Base-by-base conservation (phyloP, 1,284 basidiomycete genomes). In the Rhodotorula sp. region DNA sequence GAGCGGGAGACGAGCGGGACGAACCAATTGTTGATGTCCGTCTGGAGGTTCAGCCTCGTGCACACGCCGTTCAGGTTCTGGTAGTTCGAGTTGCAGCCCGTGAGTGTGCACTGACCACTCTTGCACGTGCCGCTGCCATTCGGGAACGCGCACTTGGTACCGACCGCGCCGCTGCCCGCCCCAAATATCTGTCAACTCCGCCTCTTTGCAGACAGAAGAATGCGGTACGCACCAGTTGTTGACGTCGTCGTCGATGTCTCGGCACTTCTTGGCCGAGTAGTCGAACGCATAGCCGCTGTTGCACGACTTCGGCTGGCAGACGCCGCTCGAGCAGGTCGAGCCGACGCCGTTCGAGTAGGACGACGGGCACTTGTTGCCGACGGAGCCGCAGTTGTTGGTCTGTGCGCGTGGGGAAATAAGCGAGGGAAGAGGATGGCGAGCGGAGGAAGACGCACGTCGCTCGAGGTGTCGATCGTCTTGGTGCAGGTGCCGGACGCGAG, bases 1-100 rank as follows among this genome's bases (percentile, higher is more conserved):
- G 53, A 21, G 8, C 7, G 53, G 19, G 15, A 8, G 17, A 22
- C 4, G 29, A 53, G 29, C 25, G 17, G 12, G n/a, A 39, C 46
- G 54, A 22, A 58, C 61, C 71, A 75, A 64, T 75, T 75, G 21
- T 71, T 62, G 17, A 46, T n/a, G 61, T 75, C 74, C 22, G 37
- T 46, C 27, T 32, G n/a, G 29, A 46, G 41, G 64, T 73, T 34
- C 41, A 69, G 36, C 41, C 34, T 32, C 27, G 56, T 66, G 66
- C 74, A 75, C 3, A 22, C 36, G 44, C 69, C 71, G 61, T 58
- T 59, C 36, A 37, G 17, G 27, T 54, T 51, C 5, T 34, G 34
- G 74, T 61, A 75, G 41, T 61, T 66, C 29, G 41, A 34, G 36
- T 60, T 58, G 73, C 73, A 75, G 2, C 39, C 41, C 21, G 50